These are phyloP conservation scores for Quercus aquifolioides DNA, from an alignment of 306 rosid genomes.

Conservation along the genomic window DNA sequence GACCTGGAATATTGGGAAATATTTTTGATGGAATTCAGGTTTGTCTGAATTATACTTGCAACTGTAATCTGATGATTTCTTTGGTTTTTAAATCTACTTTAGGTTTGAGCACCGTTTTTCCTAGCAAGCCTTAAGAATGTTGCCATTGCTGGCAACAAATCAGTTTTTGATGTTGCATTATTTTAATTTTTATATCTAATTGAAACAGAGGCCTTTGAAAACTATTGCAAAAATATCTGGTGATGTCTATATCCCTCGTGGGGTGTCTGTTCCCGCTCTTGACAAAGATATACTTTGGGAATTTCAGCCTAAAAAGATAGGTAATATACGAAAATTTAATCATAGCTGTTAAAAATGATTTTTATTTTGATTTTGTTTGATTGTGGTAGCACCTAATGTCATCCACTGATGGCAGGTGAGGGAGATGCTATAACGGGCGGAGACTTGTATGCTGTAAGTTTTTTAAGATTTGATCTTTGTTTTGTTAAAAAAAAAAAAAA, in stretches of 20 bases:
- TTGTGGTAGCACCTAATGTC: conserved; percentile 19
- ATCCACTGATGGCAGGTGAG: conserved; percentile 60
- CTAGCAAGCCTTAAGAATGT: background rate
- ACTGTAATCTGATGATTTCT: background rate
- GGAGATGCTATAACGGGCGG: conserved; percentile 92
- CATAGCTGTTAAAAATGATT: background rate
- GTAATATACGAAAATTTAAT: conserved; percentile 34
- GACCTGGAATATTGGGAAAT: conserved; percentile 98
- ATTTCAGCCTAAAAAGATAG: conserved; percentile 83
- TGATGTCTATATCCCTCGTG: conserved; percentile 99
- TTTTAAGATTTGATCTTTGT: conserved; percentile 9
- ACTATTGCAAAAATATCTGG: conserved; percentile 93
- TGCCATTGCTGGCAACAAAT: background rate
- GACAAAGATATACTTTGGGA: conserved; percentile 97
- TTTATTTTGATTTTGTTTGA: background rate
- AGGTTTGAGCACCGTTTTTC: background rate
- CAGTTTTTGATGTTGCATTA: background rate
- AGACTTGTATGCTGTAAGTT: conserved; percentile 95
- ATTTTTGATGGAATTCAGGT: conserved; percentile 99
- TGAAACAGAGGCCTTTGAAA: conserved; percentile 86
- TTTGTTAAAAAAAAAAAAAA: background rate
- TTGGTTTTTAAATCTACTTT: background rate
- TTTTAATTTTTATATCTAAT: background rate
- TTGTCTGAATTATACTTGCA: conserved; percentile 18
- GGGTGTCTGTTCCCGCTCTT: conserved; percentile 95